phyloP scores from a whole-genome alignment of 768 basidiomycete genomes.

The Amanita pallidorosea region DNA sequence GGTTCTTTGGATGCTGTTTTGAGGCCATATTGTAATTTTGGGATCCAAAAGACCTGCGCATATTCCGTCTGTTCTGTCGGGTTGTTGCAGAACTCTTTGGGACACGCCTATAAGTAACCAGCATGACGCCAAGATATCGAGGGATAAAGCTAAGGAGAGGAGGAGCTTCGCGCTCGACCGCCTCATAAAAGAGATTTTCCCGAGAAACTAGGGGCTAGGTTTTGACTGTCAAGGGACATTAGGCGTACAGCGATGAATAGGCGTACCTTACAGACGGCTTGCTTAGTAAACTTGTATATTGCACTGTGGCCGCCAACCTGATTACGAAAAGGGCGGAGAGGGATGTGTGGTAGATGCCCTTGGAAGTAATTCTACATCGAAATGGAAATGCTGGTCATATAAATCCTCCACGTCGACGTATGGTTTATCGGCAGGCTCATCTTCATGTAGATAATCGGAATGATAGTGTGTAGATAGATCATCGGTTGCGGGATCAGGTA shows the following conservation, averaged over 20 bases:
- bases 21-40: background rate
- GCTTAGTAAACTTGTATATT: slow-evolving; percentile 95
- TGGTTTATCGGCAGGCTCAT: background rate
- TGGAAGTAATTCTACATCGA: slow-evolving; percentile 37
- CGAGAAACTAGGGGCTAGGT: slow-evolving; percentile 85
- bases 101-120: slow-evolving; percentile 89
- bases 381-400: slow-evolving; percentile 18
- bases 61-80: background rate
- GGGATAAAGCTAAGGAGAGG: slow-evolving; percentile 91
- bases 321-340: slow-evolving; percentile 89
- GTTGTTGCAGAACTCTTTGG: slow-evolving; percentile 21
- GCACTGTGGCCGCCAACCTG: slow-evolving; percentile 97
- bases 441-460: background rate
- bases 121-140: slow-evolving; percentile 97
- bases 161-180: slow-evolving; percentile 89
- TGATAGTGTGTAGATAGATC: background rate
- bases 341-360: slow-evolving; percentile 75
- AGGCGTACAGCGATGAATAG: slow-evolving; percentile 10
- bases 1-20: background rate
- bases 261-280: slow-evolving; percentile 95
- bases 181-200: slow-evolving; percentile 97
- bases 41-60: background rate
- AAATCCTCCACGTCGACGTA: slow-evolving; percentile 10
- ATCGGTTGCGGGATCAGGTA: background rate
- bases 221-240: slow-evolving; percentile 11